Evolutionary conservation across 176 grass and related monocot genomes (phyloP).

Genomic region (Carex cristatella): DNA sequence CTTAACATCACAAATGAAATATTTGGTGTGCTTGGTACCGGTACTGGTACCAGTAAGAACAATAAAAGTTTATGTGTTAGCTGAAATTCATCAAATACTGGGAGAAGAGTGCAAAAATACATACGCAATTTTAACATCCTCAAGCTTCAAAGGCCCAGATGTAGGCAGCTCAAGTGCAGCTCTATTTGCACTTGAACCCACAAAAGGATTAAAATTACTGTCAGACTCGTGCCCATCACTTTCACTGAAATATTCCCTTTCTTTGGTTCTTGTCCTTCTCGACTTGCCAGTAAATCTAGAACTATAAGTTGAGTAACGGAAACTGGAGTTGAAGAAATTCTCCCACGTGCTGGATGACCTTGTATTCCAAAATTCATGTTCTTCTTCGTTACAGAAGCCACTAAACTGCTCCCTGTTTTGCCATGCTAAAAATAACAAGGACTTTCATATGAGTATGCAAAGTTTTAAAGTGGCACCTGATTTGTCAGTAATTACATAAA

Average conservation of each 20-base stretch:
- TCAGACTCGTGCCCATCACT: slow-evolving; percentile 49
- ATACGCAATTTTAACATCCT: slow-evolving; percentile 86
- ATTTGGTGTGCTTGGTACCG: not conserved
- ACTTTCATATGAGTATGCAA: not conserved
- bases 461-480: not conserved
- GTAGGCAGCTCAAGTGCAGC: slow-evolving; percentile 49
- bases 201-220: slow-evolving; percentile 22
- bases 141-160: slow-evolving; percentile 50
- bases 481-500: not conserved
- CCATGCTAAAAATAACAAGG: slow-evolving; percentile 36
- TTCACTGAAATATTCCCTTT: slow-evolving; percentile 28
- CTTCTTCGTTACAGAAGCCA: slow-evolving; percentile 42
- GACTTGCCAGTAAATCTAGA: slow-evolving; percentile 44
- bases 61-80: not conserved
- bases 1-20: not conserved
- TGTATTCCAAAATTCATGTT: slow-evolving; percentile 48
- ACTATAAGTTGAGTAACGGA: slow-evolving; percentile 26
- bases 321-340: slow-evolving; percentile 45
- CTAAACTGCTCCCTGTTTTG: slow-evolving; percentile 33
- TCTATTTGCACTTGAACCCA: slow-evolving; percentile 59
- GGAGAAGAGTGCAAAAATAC: slow-evolving; percentile 15
- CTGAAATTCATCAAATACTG: not conserved
- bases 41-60: not conserved
- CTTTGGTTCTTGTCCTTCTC: slow-evolving; percentile 22
- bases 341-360: slow-evolving; percentile 59